Evolutionary conservation across 495 filamentous ascomycete genomes (phyloP).

Genomic region (Talaromyces liani): DNA sequence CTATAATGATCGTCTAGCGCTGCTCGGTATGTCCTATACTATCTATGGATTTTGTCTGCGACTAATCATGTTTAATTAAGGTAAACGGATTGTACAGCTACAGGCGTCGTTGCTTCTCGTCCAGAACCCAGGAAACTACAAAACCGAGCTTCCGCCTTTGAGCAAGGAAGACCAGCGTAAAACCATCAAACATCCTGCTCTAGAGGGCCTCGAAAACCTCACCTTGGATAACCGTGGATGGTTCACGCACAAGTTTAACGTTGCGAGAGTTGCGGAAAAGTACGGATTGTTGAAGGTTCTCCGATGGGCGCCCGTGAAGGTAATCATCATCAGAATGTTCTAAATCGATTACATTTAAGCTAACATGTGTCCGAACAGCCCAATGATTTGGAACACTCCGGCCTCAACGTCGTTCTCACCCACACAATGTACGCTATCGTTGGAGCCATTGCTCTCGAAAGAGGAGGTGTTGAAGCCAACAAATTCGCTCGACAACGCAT

Average conservation of each 20-base stretch:
- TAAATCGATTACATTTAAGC: too few relatives aligned
- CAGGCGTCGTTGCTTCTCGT: conserved; percentile 71
- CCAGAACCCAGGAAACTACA: conserved; percentile 28
- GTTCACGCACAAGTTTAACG: conserved; percentile 48
- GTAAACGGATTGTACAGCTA: conserved; percentile 71
- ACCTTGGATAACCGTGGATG: conserved; percentile 39
- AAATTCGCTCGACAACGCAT: conserved; percentile 70
- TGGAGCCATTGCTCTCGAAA: conserved; percentile 79
- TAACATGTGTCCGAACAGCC: conserved; percentile 39
- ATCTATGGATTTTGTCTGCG: background rate
- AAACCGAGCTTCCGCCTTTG: conserved; percentile 13
- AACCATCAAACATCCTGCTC: conserved; percentile 66
- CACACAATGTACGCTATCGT: conserved; percentile 76
- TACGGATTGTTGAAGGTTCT: conserved; percentile 65
- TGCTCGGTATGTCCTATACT: conserved; percentile 57
- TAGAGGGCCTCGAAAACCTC: conserved; percentile 66
- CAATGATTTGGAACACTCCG: conserved; percentile 61
- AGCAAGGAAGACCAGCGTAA: conserved; percentile 41
- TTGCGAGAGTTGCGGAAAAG: conserved; percentile 58
- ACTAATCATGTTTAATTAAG: conserved; percentile 19
- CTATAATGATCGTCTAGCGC: conserved; percentile 90
- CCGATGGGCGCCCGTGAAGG: conserved; percentile 80
- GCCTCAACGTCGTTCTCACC: conserved; percentile 62
- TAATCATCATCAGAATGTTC: conserved; percentile 19
- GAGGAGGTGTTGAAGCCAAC: conserved; percentile 71